Conservation (phyloP, 768 basidiomycete genomes). For the Hericium rajendrae region DNA sequence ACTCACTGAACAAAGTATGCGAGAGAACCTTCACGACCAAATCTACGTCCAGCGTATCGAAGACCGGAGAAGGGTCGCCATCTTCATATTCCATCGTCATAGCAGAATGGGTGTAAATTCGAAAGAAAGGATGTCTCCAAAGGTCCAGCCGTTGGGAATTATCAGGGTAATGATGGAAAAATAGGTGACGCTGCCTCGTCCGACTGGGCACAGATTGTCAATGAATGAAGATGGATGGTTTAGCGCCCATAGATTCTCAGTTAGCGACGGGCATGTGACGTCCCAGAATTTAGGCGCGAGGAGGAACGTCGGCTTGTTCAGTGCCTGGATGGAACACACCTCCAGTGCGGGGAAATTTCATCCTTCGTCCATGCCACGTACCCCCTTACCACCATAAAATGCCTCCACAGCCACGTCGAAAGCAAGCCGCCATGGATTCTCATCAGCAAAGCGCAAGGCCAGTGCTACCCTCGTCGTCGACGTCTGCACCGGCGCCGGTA, state of each 20-base stretch:
- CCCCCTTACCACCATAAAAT: background rate
- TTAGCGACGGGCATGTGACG: background rate
- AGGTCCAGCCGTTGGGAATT: conserved; percentile 1
- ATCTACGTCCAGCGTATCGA: conserved; percentile 70
- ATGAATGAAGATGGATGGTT: too few relatives aligned
- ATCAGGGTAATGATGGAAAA: background rate
- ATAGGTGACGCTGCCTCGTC: background rate
- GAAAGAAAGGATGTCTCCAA: background rate
- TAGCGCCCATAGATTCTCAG: too few relatives aligned
- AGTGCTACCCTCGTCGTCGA: background rate
- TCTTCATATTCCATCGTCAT: background rate
- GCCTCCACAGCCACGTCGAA: conserved; percentile 10
- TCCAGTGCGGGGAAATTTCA: background rate
- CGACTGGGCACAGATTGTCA: too few relatives aligned
- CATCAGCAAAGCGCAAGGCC: background rate
- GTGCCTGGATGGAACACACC: background rate
- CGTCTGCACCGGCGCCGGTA: background rate
- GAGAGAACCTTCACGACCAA: conserved; percentile 68
- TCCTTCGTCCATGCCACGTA: background rate
- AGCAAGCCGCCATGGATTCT: conserved; percentile 1
- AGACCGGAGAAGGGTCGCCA: conserved; percentile 30
- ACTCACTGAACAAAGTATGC: conserved; percentile 73
- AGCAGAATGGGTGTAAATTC: background rate
- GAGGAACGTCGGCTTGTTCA: background rate
- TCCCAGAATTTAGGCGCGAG: background rate